Evolutionary conservation across 1,284 basidiomycete species (phyloP), one percentile per base, ranked within the genome.

Genomic region (Puccinia sorghi): DNA sequence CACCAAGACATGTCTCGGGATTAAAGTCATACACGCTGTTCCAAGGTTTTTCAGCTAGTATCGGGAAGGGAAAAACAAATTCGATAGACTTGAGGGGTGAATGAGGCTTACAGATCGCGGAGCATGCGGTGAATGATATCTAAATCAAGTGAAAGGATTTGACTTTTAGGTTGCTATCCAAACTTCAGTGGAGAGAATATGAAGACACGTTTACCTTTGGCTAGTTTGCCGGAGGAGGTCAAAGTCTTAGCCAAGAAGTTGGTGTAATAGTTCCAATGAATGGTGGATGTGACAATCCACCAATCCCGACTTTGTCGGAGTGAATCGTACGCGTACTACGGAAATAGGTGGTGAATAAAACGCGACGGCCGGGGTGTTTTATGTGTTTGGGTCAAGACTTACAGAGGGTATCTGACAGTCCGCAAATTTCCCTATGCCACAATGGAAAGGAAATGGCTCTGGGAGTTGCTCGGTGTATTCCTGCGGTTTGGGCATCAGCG

Each of bases 191-290:
- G 27, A 22, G 13, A 54, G 22, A 17, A 8, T 61, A 0, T 39
- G 13, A 15, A 22, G n/a, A 63, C 8, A 3, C 46, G 7, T n/a
- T 71, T 61, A 71, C 76, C 7, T 63, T 71, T 59, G 13, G 57
- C 41, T 6, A 78, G 22, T 50, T 37, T n/a, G 17, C 22, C 46
- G 52, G 76, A 67, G 22, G 48, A 13, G 22, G 22, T 15, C 15
- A 78, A 25, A 25, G 56, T 46, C 13, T 32, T 50, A 0, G 46
- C 27, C 46, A 78, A 59, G 43, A 67, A 78, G 46, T 78, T 78
- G 20, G 76, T 37, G 57, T 78, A 78, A 27, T 59, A 63, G 46
- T 78, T 78, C 76, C 76, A 78, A 48, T 61, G 39, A 25, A 52
- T 59, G 39, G 76, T 78, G 12, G 76, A 67, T 15, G 52, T 61